Evolutionary conservation across 129 eudicot genomes (phyloP), one percentile per base, ranked within the genome.

Genomic region (Artemisia argyi): DNA sequence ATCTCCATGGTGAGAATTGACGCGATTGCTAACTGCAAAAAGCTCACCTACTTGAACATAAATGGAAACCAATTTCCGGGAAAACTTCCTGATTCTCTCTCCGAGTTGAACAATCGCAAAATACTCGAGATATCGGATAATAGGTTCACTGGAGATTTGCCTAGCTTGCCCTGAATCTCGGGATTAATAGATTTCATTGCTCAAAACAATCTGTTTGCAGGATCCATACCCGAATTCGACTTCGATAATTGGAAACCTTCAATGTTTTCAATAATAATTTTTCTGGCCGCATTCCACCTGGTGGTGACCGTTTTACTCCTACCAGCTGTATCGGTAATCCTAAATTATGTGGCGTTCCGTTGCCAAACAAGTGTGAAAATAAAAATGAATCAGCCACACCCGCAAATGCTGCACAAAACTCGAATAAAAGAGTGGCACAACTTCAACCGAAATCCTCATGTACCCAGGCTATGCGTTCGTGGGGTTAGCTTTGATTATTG

Each of bases 181-280:
- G 85, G 86, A 42, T 47, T 86, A 61, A 68, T 55, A 14, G 85
- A 72, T 19, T 78, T 89, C 53, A 8, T 22, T 7, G 96, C 84
- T 62, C 80, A 86, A 62, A 52, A 80, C 69, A 89, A 89, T 68
- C 75, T 67, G 18, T 39, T 90, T 44, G 69, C 86, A 0, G 93
- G 96, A 13, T 16, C 70, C 48, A 78, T 90, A 20, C 92, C 96
- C 22, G 47, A 53, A 7, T 82, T 81, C 18, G 78, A 84, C 42
- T 86, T 84, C 65, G 12, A 83, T 4, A 84, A 79, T 53, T 90
- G 5, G 30, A 5, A 11, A 22, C 1, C 9, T 83, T 86, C 61
- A 81, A 90, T 53, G 86, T 90, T 60, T 90, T 93, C 0, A 65
- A 66, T 50, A 90, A 90, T 71, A 54, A 86, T 57, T 74, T 90